These are phyloP conservation scores for Globisporangium radiosum DNA, from an alignment of 352 stramenopile species.

Conservation along the genomic window DNA sequence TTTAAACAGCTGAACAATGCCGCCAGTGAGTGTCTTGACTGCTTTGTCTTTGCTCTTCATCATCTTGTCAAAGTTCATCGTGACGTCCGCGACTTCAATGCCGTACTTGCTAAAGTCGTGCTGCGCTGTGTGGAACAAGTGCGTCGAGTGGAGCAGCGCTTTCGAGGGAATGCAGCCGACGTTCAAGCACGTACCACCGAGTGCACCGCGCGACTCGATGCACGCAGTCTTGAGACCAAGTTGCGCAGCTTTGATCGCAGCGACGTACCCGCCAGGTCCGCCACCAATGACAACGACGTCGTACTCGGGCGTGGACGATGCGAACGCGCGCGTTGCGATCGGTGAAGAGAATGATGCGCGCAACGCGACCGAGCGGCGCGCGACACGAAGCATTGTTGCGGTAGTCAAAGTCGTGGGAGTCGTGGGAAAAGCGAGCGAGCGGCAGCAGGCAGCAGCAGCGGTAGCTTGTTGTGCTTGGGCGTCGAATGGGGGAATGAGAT, in stretches of 20 bases:
- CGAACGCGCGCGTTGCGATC: slow-evolving; percentile 4
- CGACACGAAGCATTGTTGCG: slow-evolving; percentile 23
- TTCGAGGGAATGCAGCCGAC: slow-evolving; percentile 99
- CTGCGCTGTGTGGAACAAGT: slow-evolving; percentile 96
- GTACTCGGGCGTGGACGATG: slow-evolving; percentile 40
- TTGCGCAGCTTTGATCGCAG: slow-evolving; percentile 97
- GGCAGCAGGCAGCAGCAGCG: background rate
- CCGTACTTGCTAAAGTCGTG: slow-evolving; percentile 96
- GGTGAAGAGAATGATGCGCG: slow-evolving; percentile 7
- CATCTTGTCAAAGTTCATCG: slow-evolving; percentile 95
- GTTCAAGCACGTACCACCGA: slow-evolving; percentile 98
- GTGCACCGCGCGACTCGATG: slow-evolving; percentile 93
- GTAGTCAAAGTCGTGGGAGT: background rate
- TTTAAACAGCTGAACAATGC: slow-evolving; percentile 98
- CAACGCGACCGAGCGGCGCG: slow-evolving; percentile 28
- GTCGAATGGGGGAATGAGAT: slow-evolving; percentile 12
- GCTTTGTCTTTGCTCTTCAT: slow-evolving; percentile 95
- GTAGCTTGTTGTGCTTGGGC: background rate
- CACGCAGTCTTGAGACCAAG: slow-evolving; percentile 98
- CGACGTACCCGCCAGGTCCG: slow-evolving; percentile 97
- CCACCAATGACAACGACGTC: slow-evolving; percentile 91
- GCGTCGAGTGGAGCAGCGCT: slow-evolving; percentile 93
- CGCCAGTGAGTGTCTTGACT: slow-evolving; percentile 92
- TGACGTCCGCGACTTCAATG: slow-evolving; percentile 87
- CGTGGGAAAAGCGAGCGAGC: background rate